phyloP scores from a whole-genome alignment of 495 filamentous ascomycete genomes.

The Penicillium mononematosum region DNA sequence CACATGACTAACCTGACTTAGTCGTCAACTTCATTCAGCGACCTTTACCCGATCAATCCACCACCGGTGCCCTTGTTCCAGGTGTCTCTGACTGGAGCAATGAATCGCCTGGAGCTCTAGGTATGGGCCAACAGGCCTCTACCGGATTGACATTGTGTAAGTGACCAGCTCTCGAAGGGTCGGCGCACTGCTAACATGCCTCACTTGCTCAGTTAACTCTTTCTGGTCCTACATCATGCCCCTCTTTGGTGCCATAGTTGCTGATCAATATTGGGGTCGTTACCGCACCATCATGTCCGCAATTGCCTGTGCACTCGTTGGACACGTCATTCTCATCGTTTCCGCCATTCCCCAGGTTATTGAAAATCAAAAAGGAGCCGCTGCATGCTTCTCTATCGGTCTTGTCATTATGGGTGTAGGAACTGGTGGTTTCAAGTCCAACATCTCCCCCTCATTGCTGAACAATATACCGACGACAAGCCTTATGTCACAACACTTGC shows the following conservation, averaged over 20 bases:
- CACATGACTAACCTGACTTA: conserved; percentile 11
- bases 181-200: not conserved
- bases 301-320: conserved; percentile 56
- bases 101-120: conserved; percentile 60
- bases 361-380: conserved; percentile 27
- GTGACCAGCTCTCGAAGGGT: conserved; percentile 4
- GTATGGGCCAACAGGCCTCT: conserved; percentile 64
- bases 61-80: conserved; percentile 50
- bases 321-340: conserved; percentile 61
- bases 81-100: conserved; percentile 42
- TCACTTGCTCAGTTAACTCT: conserved; percentile 56
- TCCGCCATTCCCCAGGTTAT: conserved; percentile 54
- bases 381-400: conserved; percentile 61
- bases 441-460: conserved; percentile 57
- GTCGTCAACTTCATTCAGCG: conserved; percentile 70
- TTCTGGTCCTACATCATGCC: conserved; percentile 78
- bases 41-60: conserved; percentile 56
- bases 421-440: conserved; percentile 62
- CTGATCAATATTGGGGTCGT: conserved; percentile 56
- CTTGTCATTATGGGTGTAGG: conserved; percentile 56
- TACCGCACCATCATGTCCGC: conserved; percentile 60
- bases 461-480: conserved; percentile 50
- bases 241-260: conserved; percentile 65
- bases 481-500: conserved; percentile 45
- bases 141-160: conserved; percentile 56